These are phyloP conservation scores for Solanum rostratum DNA, from an alignment of 257 asterid genomes.

Conservation along the genomic window DNA sequence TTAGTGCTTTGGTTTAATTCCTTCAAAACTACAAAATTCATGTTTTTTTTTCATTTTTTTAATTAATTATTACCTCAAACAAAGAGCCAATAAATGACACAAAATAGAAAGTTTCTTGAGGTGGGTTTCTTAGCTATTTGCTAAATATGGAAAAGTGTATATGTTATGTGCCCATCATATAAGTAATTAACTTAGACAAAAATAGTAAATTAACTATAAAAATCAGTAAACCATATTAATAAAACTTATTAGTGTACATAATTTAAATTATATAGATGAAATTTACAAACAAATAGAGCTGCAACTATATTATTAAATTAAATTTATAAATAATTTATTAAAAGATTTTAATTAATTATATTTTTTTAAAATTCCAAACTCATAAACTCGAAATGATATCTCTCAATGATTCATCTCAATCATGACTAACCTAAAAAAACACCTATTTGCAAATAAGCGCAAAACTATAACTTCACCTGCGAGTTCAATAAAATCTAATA, in stretches of 20 bases:
- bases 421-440: not conserved
- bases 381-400: not conserved
- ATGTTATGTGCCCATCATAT: not conserved
- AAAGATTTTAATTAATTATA: not conserved
- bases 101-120: not conserved
- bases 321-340: not conserved
- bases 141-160: not conserved
- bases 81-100: not conserved
- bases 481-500: not conserved
- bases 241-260: not conserved
- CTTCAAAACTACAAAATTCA: not conserved
- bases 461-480: not conserved
- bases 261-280: not conserved
- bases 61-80: not conserved
- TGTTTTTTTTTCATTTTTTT: too few species aligned
- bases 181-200: not conserved
- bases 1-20: not conserved
- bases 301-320: not conserved
- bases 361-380: not conserved
- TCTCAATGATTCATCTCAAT: not conserved
- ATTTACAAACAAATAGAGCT: not conserved
- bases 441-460: not conserved
- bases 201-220: not conserved
- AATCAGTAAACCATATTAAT: not conserved
- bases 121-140: not conserved